Percentiles rank a stretch among this genome's conserved stretches.
Conservation (phyloP, 441 rosid genomes). For the Eutrema salsugineum region DNA sequence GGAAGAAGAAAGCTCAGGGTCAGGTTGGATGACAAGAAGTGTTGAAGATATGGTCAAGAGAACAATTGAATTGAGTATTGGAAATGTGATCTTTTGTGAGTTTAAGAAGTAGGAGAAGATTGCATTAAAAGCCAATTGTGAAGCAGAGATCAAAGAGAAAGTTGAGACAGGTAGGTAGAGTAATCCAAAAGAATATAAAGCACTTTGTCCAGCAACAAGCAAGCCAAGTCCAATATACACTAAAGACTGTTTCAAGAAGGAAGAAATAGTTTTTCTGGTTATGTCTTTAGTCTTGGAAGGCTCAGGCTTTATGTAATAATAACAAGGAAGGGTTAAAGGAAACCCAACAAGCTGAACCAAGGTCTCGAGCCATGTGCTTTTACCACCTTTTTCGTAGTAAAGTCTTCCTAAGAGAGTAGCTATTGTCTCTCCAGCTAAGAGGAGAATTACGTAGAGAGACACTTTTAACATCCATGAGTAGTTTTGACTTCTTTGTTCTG, state of each 20-base stretch:
- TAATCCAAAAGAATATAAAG: slow-evolving; percentile 25
- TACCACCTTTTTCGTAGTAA: slow-evolving; percentile 41
- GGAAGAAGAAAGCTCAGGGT: not conserved
- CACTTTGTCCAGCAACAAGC: slow-evolving; percentile 15
- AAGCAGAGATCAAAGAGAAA: slow-evolving; percentile 33
- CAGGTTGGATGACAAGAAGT: slow-evolving; percentile 26
- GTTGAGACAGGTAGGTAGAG: slow-evolving; percentile 32
- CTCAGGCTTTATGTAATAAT: slow-evolving; percentile 20
- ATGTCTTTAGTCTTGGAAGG: not conserved
- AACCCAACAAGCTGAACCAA: slow-evolving; percentile 44
- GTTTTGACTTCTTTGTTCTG: slow-evolving; percentile 13
- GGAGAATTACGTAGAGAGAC: slow-evolving; percentile 17
- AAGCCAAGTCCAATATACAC: slow-evolving; percentile 28
- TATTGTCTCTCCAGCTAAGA: slow-evolving; percentile 29
- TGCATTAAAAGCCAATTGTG: slow-evolving; percentile 50
- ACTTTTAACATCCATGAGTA: slow-evolving; percentile 30
- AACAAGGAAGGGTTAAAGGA: slow-evolving; percentile 33
- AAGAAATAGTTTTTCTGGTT: not conserved
- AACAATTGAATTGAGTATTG: slow-evolving; percentile 21
- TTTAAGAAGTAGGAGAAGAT: slow-evolving; percentile 47
- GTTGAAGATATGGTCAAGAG: slow-evolving; percentile 27
- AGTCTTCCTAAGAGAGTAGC: slow-evolving; percentile 34
- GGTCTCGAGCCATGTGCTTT: slow-evolving; percentile 48
- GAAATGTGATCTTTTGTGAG: slow-evolving; percentile 21
- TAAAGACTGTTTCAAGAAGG: not conserved